phyloP scores from a whole-genome alignment of 495 filamentous ascomycete species.

The Penicillium pulvis region DNA sequence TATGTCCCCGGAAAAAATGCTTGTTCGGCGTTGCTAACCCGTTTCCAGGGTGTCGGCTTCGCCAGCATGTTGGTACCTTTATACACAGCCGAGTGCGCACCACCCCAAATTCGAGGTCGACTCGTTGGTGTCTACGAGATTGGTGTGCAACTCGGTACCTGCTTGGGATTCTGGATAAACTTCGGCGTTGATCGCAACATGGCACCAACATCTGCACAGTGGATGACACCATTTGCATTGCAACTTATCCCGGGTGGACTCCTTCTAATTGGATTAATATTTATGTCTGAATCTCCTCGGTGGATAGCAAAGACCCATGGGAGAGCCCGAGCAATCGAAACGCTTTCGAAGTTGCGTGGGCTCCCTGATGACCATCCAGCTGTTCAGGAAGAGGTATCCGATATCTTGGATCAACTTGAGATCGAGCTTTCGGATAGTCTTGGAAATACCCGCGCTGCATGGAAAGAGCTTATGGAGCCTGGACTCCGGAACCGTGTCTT shows the following conservation, averaged over 20 bases:
- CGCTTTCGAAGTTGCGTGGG: conserved; percentile 14
- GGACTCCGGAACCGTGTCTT: conserved; percentile 18
- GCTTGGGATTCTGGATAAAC: conserved; percentile 68
- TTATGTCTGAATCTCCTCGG: conserved; percentile 61
- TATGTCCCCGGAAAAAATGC: conserved; percentile 39
- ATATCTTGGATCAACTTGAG: conserved; percentile 19
- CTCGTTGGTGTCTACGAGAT: conserved; percentile 71
- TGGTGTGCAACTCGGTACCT: conserved; percentile 62
- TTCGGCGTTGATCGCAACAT: conserved; percentile 23
- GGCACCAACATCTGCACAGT: conserved; percentile 18
- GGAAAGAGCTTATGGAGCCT: conserved; percentile 16
- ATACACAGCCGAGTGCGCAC: conserved; percentile 74
- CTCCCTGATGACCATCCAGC: conserved; percentile 20
- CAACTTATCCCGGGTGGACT: conserved; percentile 33
- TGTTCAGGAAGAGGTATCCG: conserved; percentile 13
- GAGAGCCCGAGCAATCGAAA: conserved; percentile 8
- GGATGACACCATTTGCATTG: conserved; percentile 23
- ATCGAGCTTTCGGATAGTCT: conserved; percentile 8
- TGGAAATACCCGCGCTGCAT: conserved; percentile 35
- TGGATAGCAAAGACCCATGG: conserved; percentile 41
- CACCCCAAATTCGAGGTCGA: conserved; percentile 70
- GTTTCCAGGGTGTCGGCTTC: conserved; percentile 69
- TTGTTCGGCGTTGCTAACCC: conserved; percentile 45
- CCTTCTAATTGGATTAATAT: conserved; percentile 50
- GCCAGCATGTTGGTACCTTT: conserved; percentile 70